Base-by-base conservation (phyloP, 2,329 filamentous ascomycete genomes). In the Cordyceps militaris region DNA sequence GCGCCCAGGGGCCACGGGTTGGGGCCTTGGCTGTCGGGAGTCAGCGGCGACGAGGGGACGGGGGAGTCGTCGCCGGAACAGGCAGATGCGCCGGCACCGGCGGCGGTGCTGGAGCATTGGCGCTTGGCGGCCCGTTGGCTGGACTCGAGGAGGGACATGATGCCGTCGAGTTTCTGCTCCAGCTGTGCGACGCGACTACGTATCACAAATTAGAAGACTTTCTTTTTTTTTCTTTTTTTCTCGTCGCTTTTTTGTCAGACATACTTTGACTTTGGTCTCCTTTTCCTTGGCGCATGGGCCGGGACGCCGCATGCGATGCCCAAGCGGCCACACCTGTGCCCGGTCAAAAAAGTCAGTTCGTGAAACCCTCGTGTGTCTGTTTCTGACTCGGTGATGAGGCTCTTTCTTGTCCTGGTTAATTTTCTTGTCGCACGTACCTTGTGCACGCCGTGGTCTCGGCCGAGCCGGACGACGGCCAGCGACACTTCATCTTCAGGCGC, bases 91-190 rank as follows among this genome's bases (percentile, higher is more conserved):
- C n/a, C 34, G 34, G 34, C 16, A 2, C 32, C 32, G 16, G 8
- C 34, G 6, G 14, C 34, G 14, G 14, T 28, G 32, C 28, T 46
- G 9, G 13, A 23, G 3, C 38, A 19, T 5, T 32, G 19, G 16
- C 23, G 23, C 6, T 44, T 38, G 14, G 38, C n/a, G n/a, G 14
- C 34, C 14, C 23, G 26, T 13, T 48, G 53, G 32, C 24, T 48
- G 21, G 53, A 56, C 23, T 47, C 63, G 5, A 69, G 61, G 5
- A 69, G 61, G 3, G 63, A 66, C 59, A 69, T 64, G 7, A 69
- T 63, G 21, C 66, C 66, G 43, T 69, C 67, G 16, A 68, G 66
- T 52, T 66, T 69, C 38, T 66, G 64, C 47, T 69, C 67, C 1
- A 69, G 61, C 34, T 67, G 64, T 3, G 63, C 64, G 9, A 68